phyloP scores from a whole-genome alignment of 2,329 filamentous ascomycete genomes.

The Leptosphaerulina australis region DNA sequence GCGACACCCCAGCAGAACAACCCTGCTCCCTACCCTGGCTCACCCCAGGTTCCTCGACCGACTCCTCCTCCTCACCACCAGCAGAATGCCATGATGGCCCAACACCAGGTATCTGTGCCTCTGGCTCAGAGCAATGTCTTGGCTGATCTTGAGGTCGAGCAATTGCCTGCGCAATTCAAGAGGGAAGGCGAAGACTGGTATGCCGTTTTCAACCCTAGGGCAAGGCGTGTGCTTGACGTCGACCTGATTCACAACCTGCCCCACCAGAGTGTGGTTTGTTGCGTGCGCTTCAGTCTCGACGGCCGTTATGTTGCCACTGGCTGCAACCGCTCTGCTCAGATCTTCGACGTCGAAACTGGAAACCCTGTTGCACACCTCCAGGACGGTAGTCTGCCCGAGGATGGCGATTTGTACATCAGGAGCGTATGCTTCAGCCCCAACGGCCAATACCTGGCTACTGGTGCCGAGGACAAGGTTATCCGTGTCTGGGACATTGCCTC shows the following conservation, averaged over 20 bases:
- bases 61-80: conserved; percentile 64
- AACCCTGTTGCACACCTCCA: conserved; percentile 88
- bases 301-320: conserved; percentile 96
- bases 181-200: conserved; percentile 93
- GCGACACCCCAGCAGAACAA: conserved; percentile 93
- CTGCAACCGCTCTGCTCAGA: conserved; percentile 98
- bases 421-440: conserved; percentile 99
- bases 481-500: conserved; percentile 92
- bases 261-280: conserved; percentile 97
- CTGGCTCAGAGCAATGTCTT: conserved; percentile 69
- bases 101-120: conserved; percentile 46
- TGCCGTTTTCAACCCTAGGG: conserved; percentile 91
- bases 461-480: conserved; percentile 97
- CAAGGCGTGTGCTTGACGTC: conserved; percentile 88
- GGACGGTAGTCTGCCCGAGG: conserved; percentile 84
- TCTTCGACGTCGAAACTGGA: conserved; percentile 89
- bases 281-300: conserved; percentile 93
- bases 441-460: conserved; percentile 90
- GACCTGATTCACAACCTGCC: conserved; percentile 90
- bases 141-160: conserved; percentile 84
- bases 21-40: conserved; percentile 84
- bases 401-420: conserved; percentile 93
- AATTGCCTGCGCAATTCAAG: conserved; percentile 84
- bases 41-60: conserved; percentile 80
- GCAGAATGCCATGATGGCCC: conserved; percentile 29